These are phyloP conservation scores for Byssoonygena ceratinophila DNA, from an alignment of 2,329 filamentous ascomycete genomes.

Conservation along the genomic window DNA sequence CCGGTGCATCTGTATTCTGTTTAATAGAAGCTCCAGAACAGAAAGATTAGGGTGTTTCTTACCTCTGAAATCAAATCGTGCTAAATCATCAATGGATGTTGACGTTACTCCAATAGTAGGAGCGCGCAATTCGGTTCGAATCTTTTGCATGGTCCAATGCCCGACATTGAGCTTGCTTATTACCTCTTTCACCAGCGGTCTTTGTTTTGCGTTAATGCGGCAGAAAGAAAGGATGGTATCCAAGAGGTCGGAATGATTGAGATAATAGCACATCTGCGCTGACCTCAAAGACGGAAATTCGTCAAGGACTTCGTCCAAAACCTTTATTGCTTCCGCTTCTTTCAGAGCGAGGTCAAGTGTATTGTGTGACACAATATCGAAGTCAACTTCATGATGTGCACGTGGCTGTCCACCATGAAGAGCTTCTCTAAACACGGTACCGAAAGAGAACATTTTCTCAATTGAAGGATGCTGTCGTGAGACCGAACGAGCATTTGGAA, in stretches of 20 bases:
- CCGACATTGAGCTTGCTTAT: conserved; percentile 80
- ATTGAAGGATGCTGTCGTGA: conserved; percentile 55
- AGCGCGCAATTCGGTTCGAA: conserved; percentile 71
- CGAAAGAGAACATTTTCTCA: conserved; percentile 75
- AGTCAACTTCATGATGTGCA: conserved; percentile 82
- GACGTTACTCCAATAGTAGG: conserved; percentile 70
- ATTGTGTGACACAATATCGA: conserved; percentile 83
- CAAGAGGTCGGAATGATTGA: conserved; percentile 80
- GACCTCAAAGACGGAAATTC: conserved; percentile 65
- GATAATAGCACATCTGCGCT: conserved; percentile 71
- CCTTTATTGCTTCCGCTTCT: conserved; percentile 88
- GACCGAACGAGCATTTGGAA: conserved; percentile 76
- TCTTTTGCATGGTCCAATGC: conserved; percentile 69
- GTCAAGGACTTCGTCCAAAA: conserved; percentile 79
- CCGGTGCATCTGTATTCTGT: conserved; percentile 50
- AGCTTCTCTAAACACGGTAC: conserved; percentile 72
- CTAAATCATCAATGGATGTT: conserved; percentile 81
- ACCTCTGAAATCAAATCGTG: conserved; percentile 83
- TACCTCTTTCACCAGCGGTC: conserved; percentile 65
- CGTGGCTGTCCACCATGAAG: conserved; percentile 69
- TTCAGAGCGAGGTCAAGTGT: conserved; percentile 74
- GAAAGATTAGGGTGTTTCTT: conserved; percentile 15
- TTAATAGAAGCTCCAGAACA: background rate
- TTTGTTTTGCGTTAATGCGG: conserved; percentile 58
- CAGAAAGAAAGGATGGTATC: conserved; percentile 86